phyloP scores from a whole-genome alignment of 768 basidiomycete species.

The Trametopsis cervina region DNA sequence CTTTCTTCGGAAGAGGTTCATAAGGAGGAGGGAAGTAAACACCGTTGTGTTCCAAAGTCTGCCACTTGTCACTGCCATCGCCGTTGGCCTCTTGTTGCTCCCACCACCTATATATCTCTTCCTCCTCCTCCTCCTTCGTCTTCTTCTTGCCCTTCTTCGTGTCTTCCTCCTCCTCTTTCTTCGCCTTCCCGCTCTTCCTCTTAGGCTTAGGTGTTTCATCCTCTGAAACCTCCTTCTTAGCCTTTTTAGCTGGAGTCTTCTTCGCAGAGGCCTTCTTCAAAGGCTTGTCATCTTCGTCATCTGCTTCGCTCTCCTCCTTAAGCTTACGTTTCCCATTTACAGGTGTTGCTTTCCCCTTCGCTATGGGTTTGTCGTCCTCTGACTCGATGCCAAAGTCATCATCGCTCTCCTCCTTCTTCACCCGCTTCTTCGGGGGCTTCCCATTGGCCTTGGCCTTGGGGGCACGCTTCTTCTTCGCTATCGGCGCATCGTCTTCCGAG shows the following conservation, averaged over 20 bases:
- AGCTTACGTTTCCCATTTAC: slow-evolving; percentile 27
- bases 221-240: slow-evolving; percentile 21
- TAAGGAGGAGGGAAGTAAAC: slow-evolving; percentile 97
- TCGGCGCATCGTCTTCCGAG: slow-evolving; percentile 29
- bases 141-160: slow-evolving; percentile 49
- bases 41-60: slow-evolving; percentile 89
- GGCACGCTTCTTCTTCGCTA: slow-evolving; percentile 29
- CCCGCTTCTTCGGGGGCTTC: slow-evolving; percentile 58
- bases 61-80: slow-evolving; percentile 85
- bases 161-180: slow-evolving; percentile 29
- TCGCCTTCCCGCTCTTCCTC: slow-evolving; percentile 36
- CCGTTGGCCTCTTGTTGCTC: slow-evolving; percentile 61
- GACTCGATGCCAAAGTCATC: slow-evolving; percentile 22
- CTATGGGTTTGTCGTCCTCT: slow-evolving; percentile 26
- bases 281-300: slow-evolving; percentile 39
- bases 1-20: slow-evolving; percentile 67
- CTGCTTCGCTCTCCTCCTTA: slow-evolving; percentile 49
- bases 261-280: slow-evolving; percentile 34
- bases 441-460: slow-evolving; percentile 39
- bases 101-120: slow-evolving; percentile 84
- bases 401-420: slow-evolving; percentile 27
- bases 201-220: slow-evolving; percentile 36
- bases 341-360: slow-evolving; percentile 18
- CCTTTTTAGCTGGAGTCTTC: slow-evolving; percentile 47
- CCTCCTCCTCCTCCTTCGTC: slow-evolving; percentile 54